These are phyloP conservation scores for Globisporangium mamillatum DNA, from an alignment of 352 stramenopile genomes.

Conservation along the genomic window DNA sequence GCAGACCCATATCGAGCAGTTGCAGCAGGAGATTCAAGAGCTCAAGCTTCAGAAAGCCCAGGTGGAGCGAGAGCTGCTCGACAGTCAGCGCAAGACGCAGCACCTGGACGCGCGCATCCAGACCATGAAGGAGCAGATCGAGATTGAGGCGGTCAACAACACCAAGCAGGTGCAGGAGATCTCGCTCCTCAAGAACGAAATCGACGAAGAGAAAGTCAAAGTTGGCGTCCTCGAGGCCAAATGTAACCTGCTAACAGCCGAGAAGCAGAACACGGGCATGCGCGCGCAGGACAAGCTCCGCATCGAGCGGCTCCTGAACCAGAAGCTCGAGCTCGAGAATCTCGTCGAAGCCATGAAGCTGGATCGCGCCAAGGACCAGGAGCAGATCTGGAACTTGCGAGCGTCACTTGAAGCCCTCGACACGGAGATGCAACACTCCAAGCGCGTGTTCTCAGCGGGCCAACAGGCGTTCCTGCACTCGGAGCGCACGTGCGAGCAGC, in stretches of 20 bases:
- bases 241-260: constrained; percentile 54
- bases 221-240: constrained; percentile 63
- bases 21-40: constrained; percentile 29
- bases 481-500: constrained; percentile 64
- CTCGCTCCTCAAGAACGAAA: constrained; percentile 27
- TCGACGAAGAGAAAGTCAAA: constrained; percentile 65
- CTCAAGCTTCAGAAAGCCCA: constrained; percentile 36
- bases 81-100: constrained; percentile 43
- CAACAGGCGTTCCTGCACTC: constrained; percentile 78
- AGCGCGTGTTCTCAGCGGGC: constrained; percentile 71
- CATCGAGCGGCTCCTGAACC: constrained; percentile 72
- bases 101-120: constrained; percentile 47
- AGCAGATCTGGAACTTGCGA: constrained; percentile 66
- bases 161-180: constrained; percentile 38
- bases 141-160: constrained; percentile 49
- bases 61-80: constrained; percentile 46
- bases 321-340: constrained; percentile 77
- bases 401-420: constrained; percentile 70
- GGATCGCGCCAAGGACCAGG: constrained; percentile 58
- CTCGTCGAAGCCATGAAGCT: constrained; percentile 52
- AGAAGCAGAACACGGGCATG: constrained; percentile 80
- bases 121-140: constrained; percentile 68
- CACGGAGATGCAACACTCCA: constrained; percentile 73
- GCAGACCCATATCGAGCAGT: constrained; percentile 28
- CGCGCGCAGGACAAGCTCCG: constrained; percentile 75